These are phyloP conservation scores for Venustampulla echinocandica DNA, from an alignment of 495 filamentous ascomycete genomes.

Conservation along the genomic window DNA sequence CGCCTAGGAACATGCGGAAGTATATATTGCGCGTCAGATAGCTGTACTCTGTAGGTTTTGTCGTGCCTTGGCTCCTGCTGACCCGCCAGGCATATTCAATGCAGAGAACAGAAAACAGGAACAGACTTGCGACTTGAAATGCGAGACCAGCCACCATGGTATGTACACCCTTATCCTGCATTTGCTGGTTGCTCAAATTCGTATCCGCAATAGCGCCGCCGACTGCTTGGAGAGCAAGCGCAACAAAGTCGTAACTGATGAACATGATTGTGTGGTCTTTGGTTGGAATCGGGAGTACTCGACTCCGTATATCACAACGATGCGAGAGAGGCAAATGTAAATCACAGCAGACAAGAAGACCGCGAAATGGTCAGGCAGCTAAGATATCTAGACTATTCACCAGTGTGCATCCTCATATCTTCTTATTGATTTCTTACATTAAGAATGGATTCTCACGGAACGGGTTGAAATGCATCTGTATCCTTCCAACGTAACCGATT, in stretches of 20 bases:
- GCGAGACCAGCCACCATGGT: constrained; percentile 57
- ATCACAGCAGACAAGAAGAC: constrained; percentile 52
- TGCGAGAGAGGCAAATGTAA: constrained; percentile 52
- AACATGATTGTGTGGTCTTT: constrained; percentile 35
- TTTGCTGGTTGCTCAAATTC: constrained; percentile 32
- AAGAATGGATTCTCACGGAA: constrained; percentile 29
- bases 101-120: constrained; percentile 36
- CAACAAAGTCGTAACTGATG: constrained; percentile 51
- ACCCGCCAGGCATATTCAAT: constrained; percentile 29
- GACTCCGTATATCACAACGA: constrained; percentile 45
- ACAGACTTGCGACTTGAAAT: constrained; percentile 44
- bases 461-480: constrained; percentile 32
- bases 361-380: constrained; percentile 47
- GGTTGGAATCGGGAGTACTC: constrained; percentile 53
- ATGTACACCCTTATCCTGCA: constrained; percentile 36
- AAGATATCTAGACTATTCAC: neutral
- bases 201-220: constrained; percentile 49
- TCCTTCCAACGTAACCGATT: constrained; percentile 30
- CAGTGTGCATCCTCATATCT: too few relatives aligned
- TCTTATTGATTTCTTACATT: too few relatives aligned
- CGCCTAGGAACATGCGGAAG: too few relatives aligned
- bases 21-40: neutral
- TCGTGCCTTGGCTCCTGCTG: neutral
- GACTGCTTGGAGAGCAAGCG: constrained; percentile 49
- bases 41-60: neutral